Percentiles rank a stretch among this genome's conserved stretches.
Evolutionary conservation across 352 stramenopile genomes (phyloP).

Genomic region (Saprolegnia diclina): DNA sequence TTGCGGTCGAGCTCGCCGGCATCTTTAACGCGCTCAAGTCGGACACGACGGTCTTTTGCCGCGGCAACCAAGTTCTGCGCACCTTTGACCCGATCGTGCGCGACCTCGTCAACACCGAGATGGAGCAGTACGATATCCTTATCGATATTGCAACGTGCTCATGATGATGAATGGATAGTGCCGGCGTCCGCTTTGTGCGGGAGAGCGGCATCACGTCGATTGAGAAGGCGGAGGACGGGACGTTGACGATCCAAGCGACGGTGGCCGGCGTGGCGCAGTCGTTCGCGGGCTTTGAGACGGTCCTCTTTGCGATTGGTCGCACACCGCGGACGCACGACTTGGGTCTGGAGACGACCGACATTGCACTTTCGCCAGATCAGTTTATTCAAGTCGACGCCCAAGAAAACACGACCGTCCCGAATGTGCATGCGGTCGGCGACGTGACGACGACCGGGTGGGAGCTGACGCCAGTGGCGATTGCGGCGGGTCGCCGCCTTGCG

Average conservation of each 20-base stretch:
- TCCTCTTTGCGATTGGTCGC: conserved; percentile 80
- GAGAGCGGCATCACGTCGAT: conserved; percentile 63
- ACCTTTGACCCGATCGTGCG: conserved; percentile 88
- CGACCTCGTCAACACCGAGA: conserved; percentile 67
- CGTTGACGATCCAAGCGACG: conserved; percentile 54
- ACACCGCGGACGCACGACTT: conserved; percentile 80
- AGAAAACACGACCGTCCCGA: conserved; percentile 82
- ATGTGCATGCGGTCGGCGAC: conserved; percentile 91
- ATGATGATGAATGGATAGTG: background rate
- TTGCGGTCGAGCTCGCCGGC: conserved; percentile 94
- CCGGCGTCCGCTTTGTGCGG: conserved; percentile 56
- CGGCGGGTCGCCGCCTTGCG: conserved; percentile 79
- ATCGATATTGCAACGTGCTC: background rate
- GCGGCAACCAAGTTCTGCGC: conserved; percentile 79
- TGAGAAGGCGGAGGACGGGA: conserved; percentile 79
- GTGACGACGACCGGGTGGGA: conserved; percentile 82
- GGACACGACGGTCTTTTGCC: conserved; percentile 89
- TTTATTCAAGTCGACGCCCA: conserved; percentile 90
- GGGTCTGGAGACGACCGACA: conserved; percentile 70
- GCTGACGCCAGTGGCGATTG: conserved; percentile 87
- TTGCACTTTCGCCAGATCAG: conserved; percentile 61
- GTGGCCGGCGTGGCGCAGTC: conserved; percentile 45
- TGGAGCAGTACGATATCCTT: conserved; percentile 54
- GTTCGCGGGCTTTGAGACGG: conserved; percentile 46
- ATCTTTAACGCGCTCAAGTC: conserved; percentile 92